Evolutionary conservation across 106 monocot species (phyloP), one percentile per base, ranked within the genome.

Genomic region (Chionographis japonica): DNA sequence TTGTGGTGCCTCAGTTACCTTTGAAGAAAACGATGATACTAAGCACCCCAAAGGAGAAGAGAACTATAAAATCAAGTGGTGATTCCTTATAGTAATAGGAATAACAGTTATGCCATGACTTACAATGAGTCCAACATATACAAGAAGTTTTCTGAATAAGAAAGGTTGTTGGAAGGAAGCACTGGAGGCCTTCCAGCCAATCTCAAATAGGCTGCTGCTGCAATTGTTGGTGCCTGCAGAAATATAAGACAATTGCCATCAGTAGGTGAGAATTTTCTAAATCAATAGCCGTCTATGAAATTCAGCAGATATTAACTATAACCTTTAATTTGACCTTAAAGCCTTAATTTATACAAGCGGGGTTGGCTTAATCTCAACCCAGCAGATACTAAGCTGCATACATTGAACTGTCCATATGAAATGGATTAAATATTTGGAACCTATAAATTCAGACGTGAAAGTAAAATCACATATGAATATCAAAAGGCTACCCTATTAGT

Each of bases 91-190:
- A 35, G 13, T 10, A 51, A 16, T 46, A 59, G 3, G 60, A 50
- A 37, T 2, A 20, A 15, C 19, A 20, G 19, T 17, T 8, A 38
- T 60, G 0, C 14, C 3, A 39, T 4, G 59, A 79, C 95, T 86
- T 95, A 88, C 95, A 88, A 58, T n/a, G 95, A 95, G 66, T 95
- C 95, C 70, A 91, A 63, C 95, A 95, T 91, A 69, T 86, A 95
- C 69, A 95, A 86, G 71, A 95, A 95, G 60, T 88, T 95, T 66
- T 95, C 95, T 37, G 95, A 91, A 78, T 91, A 95, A 39, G 95
- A 95, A 62, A 95, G 83, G 56, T 66, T 86, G 66, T 58, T 88
- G 12, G 91, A 91, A 68, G 95, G 95, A 37, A 86, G 88, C 27
- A 95, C 88, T 42, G 91, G 82, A 69, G 91, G 86, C 70, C 95